Percentiles rank a stretch among this genome's conserved stretches.
Evolutionary conservation across 2,329 filamentous ascomycete species (phyloP).

Genomic region (Corynespora cassiicola): DNA sequence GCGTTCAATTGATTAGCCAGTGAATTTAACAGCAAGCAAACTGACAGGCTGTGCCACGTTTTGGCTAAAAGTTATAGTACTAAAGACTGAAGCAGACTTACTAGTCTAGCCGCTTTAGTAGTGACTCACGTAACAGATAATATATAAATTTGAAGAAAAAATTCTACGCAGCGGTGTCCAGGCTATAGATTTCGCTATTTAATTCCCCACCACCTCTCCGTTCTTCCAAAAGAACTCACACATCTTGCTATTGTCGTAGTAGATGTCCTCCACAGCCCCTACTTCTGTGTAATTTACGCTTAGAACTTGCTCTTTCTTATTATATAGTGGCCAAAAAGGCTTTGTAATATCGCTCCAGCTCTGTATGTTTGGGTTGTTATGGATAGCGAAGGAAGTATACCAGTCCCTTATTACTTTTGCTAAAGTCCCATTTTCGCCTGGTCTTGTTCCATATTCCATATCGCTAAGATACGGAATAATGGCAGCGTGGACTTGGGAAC

Average conservation of each 20-base stretch:
- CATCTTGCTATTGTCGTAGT: slow-evolving; percentile 10
- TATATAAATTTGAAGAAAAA: too few relatives aligned
- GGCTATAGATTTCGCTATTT: too few relatives aligned
- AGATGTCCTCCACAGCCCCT: slow-evolving; percentile 11
- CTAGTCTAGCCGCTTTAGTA: too few relatives aligned
- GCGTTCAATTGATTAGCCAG: too few relatives aligned
- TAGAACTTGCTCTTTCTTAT: too few relatives aligned
- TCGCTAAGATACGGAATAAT: slow-evolving; percentile 28
- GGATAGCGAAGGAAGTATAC: slow-evolving; percentile 41
- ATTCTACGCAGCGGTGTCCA: too few relatives aligned
- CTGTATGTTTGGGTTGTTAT: slow-evolving; percentile 40
- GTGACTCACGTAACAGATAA: too few relatives aligned
- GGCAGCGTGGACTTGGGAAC: slow-evolving; percentile 40
- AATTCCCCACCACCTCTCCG: slow-evolving; percentile 12
- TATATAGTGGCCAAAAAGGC: slow-evolving; percentile 37
- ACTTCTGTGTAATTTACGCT: slow-evolving; percentile 14
- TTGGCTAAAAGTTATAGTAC: too few relatives aligned
- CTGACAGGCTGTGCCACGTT: too few relatives aligned
- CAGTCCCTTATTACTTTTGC: slow-evolving; percentile 41
- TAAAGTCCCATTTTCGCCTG: slow-evolving; percentile 37
- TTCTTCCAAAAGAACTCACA: slow-evolving; percentile 15
- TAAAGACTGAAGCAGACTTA: too few relatives aligned
- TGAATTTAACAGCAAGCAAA: too few relatives aligned
- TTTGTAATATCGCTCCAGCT: slow-evolving; percentile 23
- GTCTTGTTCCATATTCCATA: slow-evolving; percentile 11